Base-by-base conservation (phyloP, 129 eudicot species). In the Scalesia atractyloides region DNA sequence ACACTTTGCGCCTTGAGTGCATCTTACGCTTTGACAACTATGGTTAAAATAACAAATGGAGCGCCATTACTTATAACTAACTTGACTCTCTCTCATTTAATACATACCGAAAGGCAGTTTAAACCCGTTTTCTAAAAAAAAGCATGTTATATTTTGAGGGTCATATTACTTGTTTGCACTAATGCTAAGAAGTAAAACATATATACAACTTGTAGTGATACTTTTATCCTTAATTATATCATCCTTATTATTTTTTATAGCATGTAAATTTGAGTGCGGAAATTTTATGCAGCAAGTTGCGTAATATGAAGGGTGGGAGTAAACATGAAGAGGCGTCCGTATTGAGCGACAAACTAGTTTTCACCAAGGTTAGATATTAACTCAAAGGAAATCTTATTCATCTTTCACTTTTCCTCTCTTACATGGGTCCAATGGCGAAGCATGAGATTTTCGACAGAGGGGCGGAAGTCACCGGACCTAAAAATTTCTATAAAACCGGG, bases 241-340 rank as follows among this genome's bases (percentile, higher is more conserved):
- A 73, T 67, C 22, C 70, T 73, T 48, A 61, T 61, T 62, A 14
- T 13, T 19, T 74, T 49, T 5, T 61, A 61, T 48, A 15, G 15
- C 14, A 26, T 60, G 1, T 60, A 44, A 60, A 52, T 33, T 58
- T 61, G 41, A 72, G 36, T 56, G 61, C 12, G 41, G 22, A 33
- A 47, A 30, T 51, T 51, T 66, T 86, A 34, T 86, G 86, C 89
- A 95, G 99, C 58, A 95, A 95, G 78, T 69, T 88, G 66, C 74
- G 67, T 58, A 76, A 82, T 74, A 81, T 95, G 96, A 88, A 82
- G 79, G 82, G 80, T 72, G 99, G 99, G n/a, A 69, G 49, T 34
- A 90, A 95, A 71, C 96, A 95, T 64, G 18, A 80, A 6, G 99
- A 95, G 73, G 99, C 99, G 59, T 76, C 99, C 57, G 80, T 89